Evolutionary conservation across 768 basidiomycete species (phyloP).

Genomic region (Baorangia bicolor): DNA sequence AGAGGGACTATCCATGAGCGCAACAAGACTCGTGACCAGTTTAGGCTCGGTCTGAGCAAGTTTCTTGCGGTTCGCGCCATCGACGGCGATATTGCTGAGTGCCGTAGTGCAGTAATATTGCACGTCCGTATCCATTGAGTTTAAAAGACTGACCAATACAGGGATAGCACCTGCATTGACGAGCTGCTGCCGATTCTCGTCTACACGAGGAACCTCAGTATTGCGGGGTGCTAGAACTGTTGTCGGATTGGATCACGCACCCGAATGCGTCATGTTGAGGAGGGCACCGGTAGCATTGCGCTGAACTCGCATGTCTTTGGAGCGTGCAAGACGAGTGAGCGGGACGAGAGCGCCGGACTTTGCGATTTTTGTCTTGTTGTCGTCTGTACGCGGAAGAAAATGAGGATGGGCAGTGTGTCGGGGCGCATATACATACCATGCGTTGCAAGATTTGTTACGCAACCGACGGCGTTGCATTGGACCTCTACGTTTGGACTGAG

Average conservation of each 20-base stretch:
- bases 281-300: conserved; percentile 97
- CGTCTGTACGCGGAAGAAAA: conserved; percentile 53
- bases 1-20: conserved; percentile 95
- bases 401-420: conserved; percentile 6
- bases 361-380: conserved; percentile 99
- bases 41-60: conserved; percentile 92
- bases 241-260: conserved; percentile 41
- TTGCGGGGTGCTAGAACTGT: background rate
- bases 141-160: conserved; percentile 90
- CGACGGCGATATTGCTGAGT: conserved; percentile 96
- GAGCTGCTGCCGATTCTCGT: conserved; percentile 97
- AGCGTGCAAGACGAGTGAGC: conserved; percentile 90
- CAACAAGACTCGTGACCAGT: conserved; percentile 89
- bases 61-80: conserved; percentile 93
- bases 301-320: conserved; percentile 99
- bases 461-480: conserved; percentile 99
- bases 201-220: conserved; percentile 39
- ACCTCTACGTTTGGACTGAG: conserved; percentile 98
- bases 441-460: conserved; percentile 97
- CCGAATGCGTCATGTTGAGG: conserved; percentile 99
- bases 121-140: conserved; percentile 97
- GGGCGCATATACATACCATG: conserved; percentile 63
- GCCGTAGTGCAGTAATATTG: conserved; percentile 99
- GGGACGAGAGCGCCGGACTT: conserved; percentile 99
- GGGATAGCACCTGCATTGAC: conserved; percentile 99